These are phyloP conservation scores for Haplosporangium gracile DNA, from an alignment of 192 early-diverging fungal genomes.

Conservation along the genomic window DNA sequence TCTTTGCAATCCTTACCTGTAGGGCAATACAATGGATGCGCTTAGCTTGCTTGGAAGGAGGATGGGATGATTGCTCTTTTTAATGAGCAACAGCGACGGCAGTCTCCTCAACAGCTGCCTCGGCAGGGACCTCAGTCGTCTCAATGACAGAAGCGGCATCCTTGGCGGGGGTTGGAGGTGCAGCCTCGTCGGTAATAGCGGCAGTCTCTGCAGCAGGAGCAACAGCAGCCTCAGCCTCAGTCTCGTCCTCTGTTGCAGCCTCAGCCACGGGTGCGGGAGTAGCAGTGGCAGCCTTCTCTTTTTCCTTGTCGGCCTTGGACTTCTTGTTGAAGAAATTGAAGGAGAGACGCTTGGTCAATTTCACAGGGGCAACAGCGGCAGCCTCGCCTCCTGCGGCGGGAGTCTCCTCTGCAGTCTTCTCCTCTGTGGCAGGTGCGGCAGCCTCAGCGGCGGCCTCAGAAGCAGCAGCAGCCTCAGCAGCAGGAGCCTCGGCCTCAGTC, in stretches of 20 bases:
- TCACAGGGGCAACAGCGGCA: background rate
- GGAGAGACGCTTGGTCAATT: slow-evolving; percentile 34
- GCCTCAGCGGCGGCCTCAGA: background rate
- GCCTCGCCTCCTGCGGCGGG: background rate
- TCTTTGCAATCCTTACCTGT: background rate
- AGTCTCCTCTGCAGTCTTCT: slow-evolving; percentile 12
- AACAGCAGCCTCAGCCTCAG: slow-evolving; percentile 14
- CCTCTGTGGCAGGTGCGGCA: slow-evolving; percentile 9
- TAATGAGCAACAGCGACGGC: slow-evolving; percentile 38
- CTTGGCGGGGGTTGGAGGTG: slow-evolving; percentile 18
- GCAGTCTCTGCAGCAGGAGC: background rate
- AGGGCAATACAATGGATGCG: background rate
- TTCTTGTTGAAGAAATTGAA: slow-evolving; percentile 50
- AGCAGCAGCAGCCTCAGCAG: slow-evolving; percentile 3
- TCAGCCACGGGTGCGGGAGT: slow-evolving; percentile 16
- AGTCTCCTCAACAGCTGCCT: slow-evolving; percentile 29
- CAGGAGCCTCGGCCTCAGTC: slow-evolving; percentile 3
- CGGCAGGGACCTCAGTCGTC: slow-evolving; percentile 14
- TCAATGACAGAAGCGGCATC: slow-evolving; percentile 23
- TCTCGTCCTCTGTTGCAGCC: background rate
- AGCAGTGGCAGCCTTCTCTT: slow-evolving; percentile 20
- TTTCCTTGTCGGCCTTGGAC: slow-evolving; percentile 36
- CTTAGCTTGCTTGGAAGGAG: background rate
- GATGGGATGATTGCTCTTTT: background rate
- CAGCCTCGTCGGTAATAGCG: slow-evolving; percentile 14